Percentiles rank a stretch among this genome's conserved stretches.
phyloP scores from a whole-genome alignment of 352 stramenopile genomes.

The Phytophthora agathidicida region DNA sequence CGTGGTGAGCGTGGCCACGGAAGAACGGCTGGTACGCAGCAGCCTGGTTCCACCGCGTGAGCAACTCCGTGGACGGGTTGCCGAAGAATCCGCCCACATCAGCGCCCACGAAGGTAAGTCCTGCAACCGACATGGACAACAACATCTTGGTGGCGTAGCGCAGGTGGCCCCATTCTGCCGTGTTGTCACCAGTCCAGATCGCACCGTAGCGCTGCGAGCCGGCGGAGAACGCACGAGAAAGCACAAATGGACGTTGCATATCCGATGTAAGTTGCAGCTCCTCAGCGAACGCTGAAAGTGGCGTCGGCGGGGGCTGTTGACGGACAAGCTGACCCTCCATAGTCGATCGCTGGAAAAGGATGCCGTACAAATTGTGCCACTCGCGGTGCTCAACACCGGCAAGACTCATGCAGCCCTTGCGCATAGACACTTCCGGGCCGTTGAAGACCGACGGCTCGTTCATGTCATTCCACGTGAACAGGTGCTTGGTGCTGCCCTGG shows the following conservation, averaged over 20 bases:
- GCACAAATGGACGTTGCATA: conserved; percentile 96
- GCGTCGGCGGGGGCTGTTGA: conserved; percentile 58
- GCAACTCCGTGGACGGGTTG: conserved; percentile 95
- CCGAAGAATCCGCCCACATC: conserved; percentile 99
- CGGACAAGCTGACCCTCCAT: conserved; percentile 91
- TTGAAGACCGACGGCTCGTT: conserved; percentile 99
- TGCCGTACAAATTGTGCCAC: conserved; percentile 99
- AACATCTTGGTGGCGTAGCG: conserved; percentile 97
- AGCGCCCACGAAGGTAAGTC: conserved; percentile 97
- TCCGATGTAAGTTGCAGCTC: conserved; percentile 41
- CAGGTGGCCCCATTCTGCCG: conserved; percentile 96
- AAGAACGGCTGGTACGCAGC: conserved; percentile 99
- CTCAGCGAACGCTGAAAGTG: conserved; percentile 45
- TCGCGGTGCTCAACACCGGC: conserved; percentile 97
- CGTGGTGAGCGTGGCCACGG: conserved; percentile 98
- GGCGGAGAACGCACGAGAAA: conserved; percentile 97
- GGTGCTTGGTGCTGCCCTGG: conserved; percentile 85
- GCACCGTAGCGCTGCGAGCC: conserved; percentile 97
- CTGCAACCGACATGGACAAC: conserved; percentile 95
- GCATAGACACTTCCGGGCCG: conserved; percentile 98
- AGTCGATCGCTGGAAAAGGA: conserved; percentile 97
- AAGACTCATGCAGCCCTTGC: conserved; percentile 93
- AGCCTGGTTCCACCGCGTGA: conserved; percentile 97
- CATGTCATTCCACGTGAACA: conserved; percentile 99
- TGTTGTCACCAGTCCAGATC: conserved; percentile 99